These are phyloP conservation scores for Amanita pallidorosea DNA, from an alignment of 768 basidiomycete genomes.

Conservation along the genomic window DNA sequence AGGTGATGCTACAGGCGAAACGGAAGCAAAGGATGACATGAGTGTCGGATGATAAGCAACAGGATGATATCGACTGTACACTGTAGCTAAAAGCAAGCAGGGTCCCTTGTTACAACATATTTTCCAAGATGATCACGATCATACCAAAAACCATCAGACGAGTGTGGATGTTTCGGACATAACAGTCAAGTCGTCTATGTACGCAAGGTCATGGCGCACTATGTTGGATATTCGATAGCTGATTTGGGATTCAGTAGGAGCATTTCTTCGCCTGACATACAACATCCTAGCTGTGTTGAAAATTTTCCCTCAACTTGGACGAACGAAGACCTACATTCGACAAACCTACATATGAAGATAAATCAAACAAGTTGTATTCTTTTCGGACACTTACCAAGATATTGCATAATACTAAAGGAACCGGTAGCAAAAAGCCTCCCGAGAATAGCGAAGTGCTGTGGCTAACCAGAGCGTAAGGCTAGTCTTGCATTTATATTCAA, in stretches of 20 bases:
- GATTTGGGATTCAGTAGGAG: conserved; percentile 10
- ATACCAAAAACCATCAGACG: neutral
- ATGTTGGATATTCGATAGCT: conserved; percentile 11
- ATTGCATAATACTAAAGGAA: conserved; percentile 12
- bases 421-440: conserved; percentile 12
- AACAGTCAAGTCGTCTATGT: neutral
- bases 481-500: neutral
- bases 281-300: conserved; percentile 9
- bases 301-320: neutral
- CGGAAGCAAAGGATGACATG: conserved; percentile 17
- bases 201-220: conserved; percentile 10
- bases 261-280: conserved; percentile 10
- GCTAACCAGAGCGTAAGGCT: neutral
- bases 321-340: conserved; percentile 12
- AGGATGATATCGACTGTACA: neutral
- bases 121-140: neutral
- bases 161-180: neutral
- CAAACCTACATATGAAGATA: conserved; percentile 13
- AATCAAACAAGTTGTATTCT: neutral
- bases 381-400: conserved; percentile 11
- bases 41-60: conserved; percentile 14
- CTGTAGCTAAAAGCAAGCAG: neutral
- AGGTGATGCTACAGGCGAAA: conserved; percentile 9
- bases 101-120: no score
- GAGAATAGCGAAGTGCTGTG: neutral